A percentile compares a stretch with the other conserved stretches of the same genome.
phyloP scores from a whole-genome alignment of 2,329 filamentous ascomycete species.

The Graphium sp. region DNA sequence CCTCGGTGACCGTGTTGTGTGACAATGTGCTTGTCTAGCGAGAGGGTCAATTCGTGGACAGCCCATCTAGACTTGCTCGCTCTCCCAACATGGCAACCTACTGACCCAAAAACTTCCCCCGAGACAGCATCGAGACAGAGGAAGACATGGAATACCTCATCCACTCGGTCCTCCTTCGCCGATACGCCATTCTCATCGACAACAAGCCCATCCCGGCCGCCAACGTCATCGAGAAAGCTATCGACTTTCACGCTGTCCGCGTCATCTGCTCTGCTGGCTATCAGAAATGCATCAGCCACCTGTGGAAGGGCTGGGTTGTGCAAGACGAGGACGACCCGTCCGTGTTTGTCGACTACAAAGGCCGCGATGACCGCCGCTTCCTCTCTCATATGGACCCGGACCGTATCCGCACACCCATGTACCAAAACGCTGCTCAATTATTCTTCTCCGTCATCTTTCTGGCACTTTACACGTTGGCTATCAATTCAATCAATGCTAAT shows the following conservation, averaged over 20 bases:
- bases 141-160: constrained; percentile 66
- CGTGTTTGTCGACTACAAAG: constrained; percentile 76
- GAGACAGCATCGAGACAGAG: constrained; percentile 61
- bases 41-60: too few species aligned
- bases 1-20: too few species aligned
- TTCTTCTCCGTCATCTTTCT: constrained; percentile 73
- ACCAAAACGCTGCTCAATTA: constrained; percentile 83
- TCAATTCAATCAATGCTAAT: constrained; percentile 80
- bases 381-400: constrained; percentile 80
- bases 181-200: constrained; percentile 68
- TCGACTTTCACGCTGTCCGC: constrained; percentile 76
- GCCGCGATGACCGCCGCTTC: constrained; percentile 64
- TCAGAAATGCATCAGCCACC: constrained; percentile 82
- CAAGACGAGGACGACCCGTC: constrained; percentile 84
- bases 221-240: constrained; percentile 85
- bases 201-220: constrained; percentile 55
- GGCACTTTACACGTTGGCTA: constrained; percentile 70
- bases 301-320: constrained; percentile 94
- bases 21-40: too few species aligned
- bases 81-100: not conserved
- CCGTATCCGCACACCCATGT: constrained; percentile 79
- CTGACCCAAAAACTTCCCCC: not conserved
- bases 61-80: too few species aligned
- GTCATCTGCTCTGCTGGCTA: constrained; percentile 90
- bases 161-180: constrained; percentile 66